Evolutionary conservation across 1,284 basidiomycete genomes (phyloP), one percentile per base, ranked within the genome.

Genomic region (Sporisorium exsertum): DNA sequence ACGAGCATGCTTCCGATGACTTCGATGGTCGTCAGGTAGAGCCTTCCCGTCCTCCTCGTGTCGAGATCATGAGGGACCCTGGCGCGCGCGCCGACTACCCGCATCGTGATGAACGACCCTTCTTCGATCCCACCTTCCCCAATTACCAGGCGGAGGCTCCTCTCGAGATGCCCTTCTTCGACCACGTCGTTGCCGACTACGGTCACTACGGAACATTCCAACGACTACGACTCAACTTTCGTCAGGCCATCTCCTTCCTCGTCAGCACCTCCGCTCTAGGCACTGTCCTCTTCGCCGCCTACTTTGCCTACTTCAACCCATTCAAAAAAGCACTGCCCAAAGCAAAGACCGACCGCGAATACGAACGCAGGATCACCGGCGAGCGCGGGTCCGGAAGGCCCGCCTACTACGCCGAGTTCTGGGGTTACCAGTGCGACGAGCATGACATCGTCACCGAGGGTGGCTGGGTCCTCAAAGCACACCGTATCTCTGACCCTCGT

Each of bases 361-460:
- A 82, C 65, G 84, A 85, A 64, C 72, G 79, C 18, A 77, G 84
- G 45, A 80, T 85, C 75, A 85, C 84, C 8, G 84, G 84, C 29
- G 84, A 85, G 58, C 75, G 84, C 16, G 72, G 79, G 37, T 79
- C 77, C 18, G 81, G 77, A 43, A 64, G 82, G 35, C 75, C 80
- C 24, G 74, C 78, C 45, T 85, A 85, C 73, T 85, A 85, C 46
- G 79, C 82, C 52, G 80, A 83, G 57, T 86, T 78, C 77, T 86
- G 81, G 78, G 86, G 86, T 10, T 86, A 86, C 77, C 66, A 81
- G 32, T 86, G 86, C 60, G 84, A 85, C 60, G 80, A 81, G 61
- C 80, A 84, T 58, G 84, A 85, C 24, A 81, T 85, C 45, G 64
- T 79, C 55, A 85, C 84, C 27, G 72, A 79, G 33, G 84, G 74